Base-by-base conservation (phyloP, 2,329 filamentous ascomycete genomes). In the Fusarium brachygibbosum region DNA sequence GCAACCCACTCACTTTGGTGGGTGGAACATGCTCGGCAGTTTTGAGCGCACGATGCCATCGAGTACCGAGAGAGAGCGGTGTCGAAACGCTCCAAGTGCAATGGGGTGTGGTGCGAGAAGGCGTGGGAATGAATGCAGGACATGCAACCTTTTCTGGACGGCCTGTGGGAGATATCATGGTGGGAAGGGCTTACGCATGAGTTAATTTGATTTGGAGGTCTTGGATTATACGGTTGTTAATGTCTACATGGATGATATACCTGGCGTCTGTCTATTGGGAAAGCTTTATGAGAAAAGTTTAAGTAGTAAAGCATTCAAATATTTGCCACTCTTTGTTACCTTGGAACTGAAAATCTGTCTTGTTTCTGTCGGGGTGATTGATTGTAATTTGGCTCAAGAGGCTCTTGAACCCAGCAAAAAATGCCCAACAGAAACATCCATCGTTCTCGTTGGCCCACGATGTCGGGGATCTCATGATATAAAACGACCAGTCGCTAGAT, bases 1-100 rank as follows among this genome's bases (percentile, higher is more conserved):
- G 83, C 2, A 87, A 87, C 76, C 85, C 85, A 23, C 80, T 87
- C 25, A 79, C 79, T 3, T 69, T 87, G 35, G 75, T 73, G 23
- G 84, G 81, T 31, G 85, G 85, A 13, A 78, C 80, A 41, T 87
- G 85, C 76, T 85, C 83, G 63, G 85, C 84, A 11, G 84, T 86
- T n/a, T 72, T 87, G 65, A 83, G 81, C 73, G 80, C 85, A 25
- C 76, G 81, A 50, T 86, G 84, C 74, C 84, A 86, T 58, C 76
- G 80, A 7, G 67, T 72, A 31, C 69, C 74, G 19, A 72, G 71
- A 11, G 76, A 75, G 38, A 74, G 73, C 49, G 68, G 68, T 21
- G 76, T 85, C 56, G 81, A 80, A 77, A 59, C 75, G 66, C 56
- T 76, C 69, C 70, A 75, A 28, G 74, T 86, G 10, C 74, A 76